phyloP scores from a whole-genome alignment of 208 protist genomes.

The Leishmania gerbilli region DNA sequence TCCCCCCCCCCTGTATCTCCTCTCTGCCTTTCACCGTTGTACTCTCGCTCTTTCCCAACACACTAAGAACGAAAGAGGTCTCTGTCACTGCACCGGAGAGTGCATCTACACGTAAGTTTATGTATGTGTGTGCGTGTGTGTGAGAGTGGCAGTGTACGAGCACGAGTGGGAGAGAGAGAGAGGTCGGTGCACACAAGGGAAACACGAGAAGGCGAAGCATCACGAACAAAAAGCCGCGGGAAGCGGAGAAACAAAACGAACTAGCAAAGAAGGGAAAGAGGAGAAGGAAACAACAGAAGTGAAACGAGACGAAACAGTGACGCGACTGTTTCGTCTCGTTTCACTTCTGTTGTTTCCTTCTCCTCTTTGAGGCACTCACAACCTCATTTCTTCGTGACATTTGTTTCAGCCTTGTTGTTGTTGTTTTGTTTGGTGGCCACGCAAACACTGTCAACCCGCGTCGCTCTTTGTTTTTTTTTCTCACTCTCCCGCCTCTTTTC shows the following conservation, averaged over 20 bases:
- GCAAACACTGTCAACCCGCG: background rate
- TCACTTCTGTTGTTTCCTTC: background rate
- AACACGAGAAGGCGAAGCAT: background rate
- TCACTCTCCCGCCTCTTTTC: background rate
- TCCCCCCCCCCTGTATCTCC: background rate
- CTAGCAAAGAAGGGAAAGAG: background rate
- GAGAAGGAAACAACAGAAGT: too few species aligned
- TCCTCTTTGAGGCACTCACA: background rate
- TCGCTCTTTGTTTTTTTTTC: background rate
- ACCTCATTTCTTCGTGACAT: background rate
- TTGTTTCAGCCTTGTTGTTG: background rate
- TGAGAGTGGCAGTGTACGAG: background rate
- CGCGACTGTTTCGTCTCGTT: background rate
- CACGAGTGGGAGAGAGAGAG: background rate
- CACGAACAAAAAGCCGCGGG: background rate
- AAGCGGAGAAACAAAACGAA: background rate
- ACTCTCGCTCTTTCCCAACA: background rate
- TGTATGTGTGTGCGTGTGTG: too few species aligned
- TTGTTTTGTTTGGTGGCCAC: background rate
- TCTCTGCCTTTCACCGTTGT: background rate
- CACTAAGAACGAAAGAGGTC: background rate
- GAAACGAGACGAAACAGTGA: background rate
- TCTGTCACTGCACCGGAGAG: background rate
- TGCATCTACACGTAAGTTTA: background rate
- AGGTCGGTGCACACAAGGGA: background rate